Evolutionary conservation across 345 rosid species (phyloP).

Genomic region (Lumnitzera littorea): DNA sequence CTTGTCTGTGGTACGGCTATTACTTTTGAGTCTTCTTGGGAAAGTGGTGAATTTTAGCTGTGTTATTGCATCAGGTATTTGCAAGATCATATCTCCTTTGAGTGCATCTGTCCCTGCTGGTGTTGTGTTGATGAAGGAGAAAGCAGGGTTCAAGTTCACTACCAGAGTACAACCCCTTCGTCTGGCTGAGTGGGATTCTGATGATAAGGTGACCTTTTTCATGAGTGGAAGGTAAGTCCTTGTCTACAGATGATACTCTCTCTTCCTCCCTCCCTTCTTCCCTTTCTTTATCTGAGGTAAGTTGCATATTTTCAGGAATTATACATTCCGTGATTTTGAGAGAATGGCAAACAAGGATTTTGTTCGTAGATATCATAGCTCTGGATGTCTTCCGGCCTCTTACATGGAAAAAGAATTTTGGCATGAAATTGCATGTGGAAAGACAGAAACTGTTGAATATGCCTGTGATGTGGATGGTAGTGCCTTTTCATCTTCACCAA

Average conservation of each 20-base stretch:
- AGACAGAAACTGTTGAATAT: constrained; percentile 96
- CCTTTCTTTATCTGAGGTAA: constrained; percentile 16
- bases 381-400: constrained; percentile 79
- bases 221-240: constrained; percentile 90
- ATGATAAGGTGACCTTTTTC: constrained; percentile 91
- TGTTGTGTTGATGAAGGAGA: constrained; percentile 77
- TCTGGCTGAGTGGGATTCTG: constrained; percentile 92
- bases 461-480: constrained; percentile 99
- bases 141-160: constrained; percentile 88
- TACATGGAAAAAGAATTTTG: constrained; percentile 99
- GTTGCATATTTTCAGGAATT: constrained; percentile 58
- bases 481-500: constrained; percentile 89
- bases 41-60: background rate
- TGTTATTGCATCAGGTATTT: constrained; percentile 51
- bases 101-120: constrained; percentile 93
- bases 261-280: constrained; percentile 7
- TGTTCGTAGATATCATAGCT: constrained; percentile 88
- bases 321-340: constrained; percentile 94
- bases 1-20: no score
- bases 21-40: no score
- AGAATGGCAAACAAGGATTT: constrained; percentile 97
- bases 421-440: constrained; percentile 94
- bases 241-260: constrained; percentile 7
- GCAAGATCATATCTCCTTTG: constrained; percentile 89
- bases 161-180: constrained; percentile 99